Evolutionary conservation across 176 grass and related monocot species (phyloP).

Genomic region (Cenchrus fungigraminus): DNA sequence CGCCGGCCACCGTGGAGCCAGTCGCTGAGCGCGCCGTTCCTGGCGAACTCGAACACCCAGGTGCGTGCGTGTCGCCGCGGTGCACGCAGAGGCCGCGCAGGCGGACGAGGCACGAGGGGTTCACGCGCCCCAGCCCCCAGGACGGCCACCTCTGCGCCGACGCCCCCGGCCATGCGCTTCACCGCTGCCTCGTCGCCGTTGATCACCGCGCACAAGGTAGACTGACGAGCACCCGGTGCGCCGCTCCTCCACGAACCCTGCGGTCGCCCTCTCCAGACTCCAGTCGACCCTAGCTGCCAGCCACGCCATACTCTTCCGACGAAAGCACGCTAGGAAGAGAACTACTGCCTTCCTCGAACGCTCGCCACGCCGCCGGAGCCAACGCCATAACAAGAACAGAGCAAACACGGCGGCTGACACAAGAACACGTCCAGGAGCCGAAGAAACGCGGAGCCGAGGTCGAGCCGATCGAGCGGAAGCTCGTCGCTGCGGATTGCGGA

Average conservation of each 20-base stretch:
- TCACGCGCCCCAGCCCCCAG: slow-evolving; percentile 42
- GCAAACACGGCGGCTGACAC: slow-evolving; percentile 16
- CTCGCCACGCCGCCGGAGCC: neutral
- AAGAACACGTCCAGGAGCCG: neutral
- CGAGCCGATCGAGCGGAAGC: no score
- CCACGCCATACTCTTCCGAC: neutral
- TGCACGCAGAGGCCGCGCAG: no score
- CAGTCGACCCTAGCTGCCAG: neutral
- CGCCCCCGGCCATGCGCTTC: slow-evolving; percentile 55
- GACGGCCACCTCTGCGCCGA: slow-evolving; percentile 58
- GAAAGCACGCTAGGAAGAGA: neutral
- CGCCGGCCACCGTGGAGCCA: slow-evolving; percentile 48
- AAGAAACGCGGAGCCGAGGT: no score
- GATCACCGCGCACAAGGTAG: slow-evolving; percentile 49
- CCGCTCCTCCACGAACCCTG: no score
- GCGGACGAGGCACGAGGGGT: slow-evolving; percentile 32
- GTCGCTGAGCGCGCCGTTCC: slow-evolving; percentile 67
- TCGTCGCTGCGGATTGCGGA: no score
- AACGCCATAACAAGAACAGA: slow-evolving; percentile 19
- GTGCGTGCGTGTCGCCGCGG: slow-evolving; percentile 53
- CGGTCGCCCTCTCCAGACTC: no score
- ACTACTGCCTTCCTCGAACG: neutral
- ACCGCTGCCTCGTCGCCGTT: slow-evolving; percentile 51
- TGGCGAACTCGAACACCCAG: slow-evolving; percentile 63
- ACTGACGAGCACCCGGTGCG: slow-evolving; percentile 39